Conservation (phyloP, 1,284 basidiomycete species). For the Tausonia pullulans region DNA sequence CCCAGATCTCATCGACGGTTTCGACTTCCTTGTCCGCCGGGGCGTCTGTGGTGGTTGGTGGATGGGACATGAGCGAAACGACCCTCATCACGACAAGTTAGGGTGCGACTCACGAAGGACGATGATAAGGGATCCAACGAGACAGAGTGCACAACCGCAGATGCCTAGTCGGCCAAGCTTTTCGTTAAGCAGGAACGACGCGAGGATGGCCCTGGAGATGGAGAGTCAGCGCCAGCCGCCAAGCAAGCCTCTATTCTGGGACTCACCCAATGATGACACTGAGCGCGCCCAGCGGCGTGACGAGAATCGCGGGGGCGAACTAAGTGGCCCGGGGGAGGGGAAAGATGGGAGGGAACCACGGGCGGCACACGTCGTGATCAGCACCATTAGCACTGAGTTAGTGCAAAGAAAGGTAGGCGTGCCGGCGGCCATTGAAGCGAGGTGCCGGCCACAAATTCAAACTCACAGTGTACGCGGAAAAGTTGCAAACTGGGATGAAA, state of each 20-base stretch:
- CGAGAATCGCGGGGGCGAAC: conserved; percentile 93
- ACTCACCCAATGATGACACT: conserved; percentile 92
- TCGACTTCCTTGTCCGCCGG: conserved; percentile 89
- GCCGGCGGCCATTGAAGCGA: not conserved
- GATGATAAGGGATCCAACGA: conserved; percentile 88
- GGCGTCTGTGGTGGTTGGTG: conserved; percentile 42
- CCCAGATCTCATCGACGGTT: conserved; percentile 87
- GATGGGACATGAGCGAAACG: not conserved
- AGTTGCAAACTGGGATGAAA: conserved; percentile 70
- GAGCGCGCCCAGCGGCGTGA: conserved; percentile 89
- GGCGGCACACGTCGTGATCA: not conserved
- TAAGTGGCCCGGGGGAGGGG: not conserved
- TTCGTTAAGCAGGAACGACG: conserved; percentile 86
- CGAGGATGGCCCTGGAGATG: conserved; percentile 66
- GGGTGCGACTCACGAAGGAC: conserved; percentile 47
- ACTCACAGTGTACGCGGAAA: conserved; percentile 74
- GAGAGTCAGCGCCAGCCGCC: not conserved
- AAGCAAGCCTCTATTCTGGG: not conserved
- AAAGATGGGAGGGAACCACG: not conserved
- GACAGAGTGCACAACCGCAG: conserved; percentile 81
- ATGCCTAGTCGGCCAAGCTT: conserved; percentile 86
- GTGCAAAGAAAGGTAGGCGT: not conserved
- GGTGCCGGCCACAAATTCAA: not conserved
- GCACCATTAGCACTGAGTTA: not conserved
- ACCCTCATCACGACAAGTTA: not conserved